These are phyloP conservation scores for Davidsoniella australis DNA, from an alignment of 2,329 filamentous ascomycete genomes.

Conservation along the genomic window DNA sequence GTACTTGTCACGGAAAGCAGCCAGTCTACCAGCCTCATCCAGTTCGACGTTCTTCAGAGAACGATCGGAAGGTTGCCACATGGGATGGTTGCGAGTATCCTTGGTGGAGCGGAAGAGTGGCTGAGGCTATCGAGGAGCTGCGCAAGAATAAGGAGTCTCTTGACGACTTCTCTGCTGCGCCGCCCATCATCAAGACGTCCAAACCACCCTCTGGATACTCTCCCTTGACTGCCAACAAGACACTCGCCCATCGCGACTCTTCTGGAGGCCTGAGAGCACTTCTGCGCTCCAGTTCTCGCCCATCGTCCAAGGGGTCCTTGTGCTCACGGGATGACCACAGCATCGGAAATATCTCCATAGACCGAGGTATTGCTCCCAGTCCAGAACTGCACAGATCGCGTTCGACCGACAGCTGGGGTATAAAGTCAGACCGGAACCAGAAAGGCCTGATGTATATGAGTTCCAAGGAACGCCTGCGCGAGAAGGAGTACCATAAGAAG, in stretches of 20 bases:
- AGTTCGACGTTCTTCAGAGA: too few species aligned
- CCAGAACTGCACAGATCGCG: slow-evolving; percentile 34
- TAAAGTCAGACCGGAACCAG: slow-evolving; percentile 33
- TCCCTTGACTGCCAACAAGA: slow-evolving; percentile 46
- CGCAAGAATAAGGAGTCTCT: slow-evolving; percentile 24
- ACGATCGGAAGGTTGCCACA: too few species aligned
- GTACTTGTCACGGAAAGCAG: too few species aligned
- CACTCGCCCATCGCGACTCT: slow-evolving; percentile 32
- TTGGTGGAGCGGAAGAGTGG: too few species aligned
- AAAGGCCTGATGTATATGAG: slow-evolving; percentile 56
- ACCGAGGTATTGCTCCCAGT: slow-evolving; percentile 32
- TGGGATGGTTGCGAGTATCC: too few species aligned
- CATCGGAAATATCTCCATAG: slow-evolving; percentile 47
- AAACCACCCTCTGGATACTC: slow-evolving; percentile 67
- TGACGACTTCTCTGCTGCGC: slow-evolving; percentile 41
- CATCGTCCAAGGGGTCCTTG: slow-evolving; percentile 40
- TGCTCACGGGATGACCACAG: slow-evolving; percentile 42
- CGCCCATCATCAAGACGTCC: slow-evolving; percentile 65
- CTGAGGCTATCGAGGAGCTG: slow-evolving; percentile 32
- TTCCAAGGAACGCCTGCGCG: slow-evolving; percentile 49
- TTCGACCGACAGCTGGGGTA: slow-evolving; percentile 46
- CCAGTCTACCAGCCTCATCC: too few species aligned
- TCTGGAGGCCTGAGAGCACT: slow-evolving; percentile 39
- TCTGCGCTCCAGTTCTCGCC: slow-evolving; percentile 38
- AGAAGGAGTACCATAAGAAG: slow-evolving; percentile 45